Evolutionary conservation across 441 rosid genomes (phyloP), one percentile per base, ranked within the genome.

Genomic region (Corymbia calophylla): DNA sequence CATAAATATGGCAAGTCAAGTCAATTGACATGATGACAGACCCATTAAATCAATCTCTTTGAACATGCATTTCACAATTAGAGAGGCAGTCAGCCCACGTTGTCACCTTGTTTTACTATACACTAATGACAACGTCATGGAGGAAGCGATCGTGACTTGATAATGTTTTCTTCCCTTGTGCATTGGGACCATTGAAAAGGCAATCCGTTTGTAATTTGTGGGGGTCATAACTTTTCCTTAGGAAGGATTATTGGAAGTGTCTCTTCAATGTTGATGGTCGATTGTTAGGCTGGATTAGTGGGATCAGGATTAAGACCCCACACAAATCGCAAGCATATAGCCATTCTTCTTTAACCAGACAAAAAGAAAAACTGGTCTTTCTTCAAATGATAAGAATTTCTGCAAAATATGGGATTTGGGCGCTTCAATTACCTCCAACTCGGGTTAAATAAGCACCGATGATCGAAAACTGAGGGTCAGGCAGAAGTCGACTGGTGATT

Each of bases 1-100:
- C 21, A 70, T 14, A 5, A 0, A 19, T 10, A 35, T 49, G 21
- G 25, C 10, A 9, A 6, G 0, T 1, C 11, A 35, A 15, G 25
- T 73, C 16, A 6, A 39, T 73, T 73, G 49, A 39, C 9, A 21
- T 11, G 13, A 73, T 19, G 14, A 9, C 25, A 10, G 27, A 12
- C 5, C 16, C 19, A 15, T 70, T 35, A 70, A 70, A 70, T 35
- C 27, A 35, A 35, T 70, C 23, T 35, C 81, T 70, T 27, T 35
- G 35, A 66, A 16, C 77, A 31, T 31, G 77, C 77, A 66, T 66
- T 66, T 66, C 39, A 66, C 39, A 9, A 31, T 15, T 66, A 35
- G 4, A 35, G 81, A 70, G 49, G 48, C 48, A 70, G 9, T 19
- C 25, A 68, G 25, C 47, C 47, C 17, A 12, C 19, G 7, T 68